Conservation (phyloP, 1,284 basidiomycete species). For the Spongiforma sp. region DNA sequence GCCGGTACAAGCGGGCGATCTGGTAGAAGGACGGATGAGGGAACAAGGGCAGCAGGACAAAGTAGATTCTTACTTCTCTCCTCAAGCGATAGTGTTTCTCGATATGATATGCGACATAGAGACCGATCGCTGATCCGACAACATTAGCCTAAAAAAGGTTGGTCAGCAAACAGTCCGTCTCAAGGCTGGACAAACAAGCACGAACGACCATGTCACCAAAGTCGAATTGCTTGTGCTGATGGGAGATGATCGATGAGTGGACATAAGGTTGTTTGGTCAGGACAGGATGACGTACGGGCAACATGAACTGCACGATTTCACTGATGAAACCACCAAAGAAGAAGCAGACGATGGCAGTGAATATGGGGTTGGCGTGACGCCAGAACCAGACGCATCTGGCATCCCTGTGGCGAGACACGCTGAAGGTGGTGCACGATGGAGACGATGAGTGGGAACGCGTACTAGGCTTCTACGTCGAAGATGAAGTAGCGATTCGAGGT, state of each 20-base stretch:
- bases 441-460: constrained; percentile 32
- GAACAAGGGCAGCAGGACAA: background rate
- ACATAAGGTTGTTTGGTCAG: background rate
- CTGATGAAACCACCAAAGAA: constrained; percentile 85
- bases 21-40: constrained; percentile 34
- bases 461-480: constrained; percentile 89
- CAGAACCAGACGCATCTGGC: constrained; percentile 83
- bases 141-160: constrained; percentile 74
- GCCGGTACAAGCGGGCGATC: constrained; percentile 79
- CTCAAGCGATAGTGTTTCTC: constrained; percentile 78
- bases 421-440: background rate
- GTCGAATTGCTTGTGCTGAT: constrained; percentile 80
- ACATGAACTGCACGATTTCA: constrained; percentile 82
- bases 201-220: constrained; percentile 76
- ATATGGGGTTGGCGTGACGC: constrained; percentile 75
- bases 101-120: constrained; percentile 68
- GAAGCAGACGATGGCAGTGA: constrained; percentile 73
- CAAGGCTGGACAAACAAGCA: too few relatives aligned
- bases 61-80: constrained; percentile 63
- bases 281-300: constrained; percentile 59
- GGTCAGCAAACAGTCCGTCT: too few relatives aligned
- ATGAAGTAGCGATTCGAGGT: too few relatives aligned
- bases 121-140: constrained; percentile 75
- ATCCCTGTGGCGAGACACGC: constrained; percentile 48
- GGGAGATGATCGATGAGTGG: constrained; percentile 5